Evolutionary conservation across 495 filamentous ascomycete genomes (phyloP).

Genomic region (Durotheca rogersii): DNA sequence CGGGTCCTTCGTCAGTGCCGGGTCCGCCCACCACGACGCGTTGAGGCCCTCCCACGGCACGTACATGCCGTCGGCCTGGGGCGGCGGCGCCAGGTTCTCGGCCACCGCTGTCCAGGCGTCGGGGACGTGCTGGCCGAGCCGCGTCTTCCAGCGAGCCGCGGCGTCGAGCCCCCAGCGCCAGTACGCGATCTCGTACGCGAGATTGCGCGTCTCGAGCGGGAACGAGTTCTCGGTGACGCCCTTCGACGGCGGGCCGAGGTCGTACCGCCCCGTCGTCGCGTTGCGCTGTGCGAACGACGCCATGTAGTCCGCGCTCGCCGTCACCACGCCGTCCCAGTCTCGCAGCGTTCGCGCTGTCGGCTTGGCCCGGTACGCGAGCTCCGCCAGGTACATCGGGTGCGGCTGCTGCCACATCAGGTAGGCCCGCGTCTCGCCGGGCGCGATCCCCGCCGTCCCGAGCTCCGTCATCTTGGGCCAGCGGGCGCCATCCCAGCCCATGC

Average conservation of each 20-base stretch:
- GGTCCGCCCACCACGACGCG: slow-evolving; percentile 39
- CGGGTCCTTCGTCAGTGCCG: slow-evolving; percentile 39
- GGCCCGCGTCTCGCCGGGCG: slow-evolving; percentile 46
- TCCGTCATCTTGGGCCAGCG: slow-evolving; percentile 52
- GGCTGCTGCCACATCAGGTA: slow-evolving; percentile 48
- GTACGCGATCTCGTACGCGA: slow-evolving; percentile 41
- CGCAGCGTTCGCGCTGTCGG: slow-evolving; percentile 33
- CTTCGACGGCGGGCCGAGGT: slow-evolving; percentile 46
- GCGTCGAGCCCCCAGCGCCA: slow-evolving; percentile 50
- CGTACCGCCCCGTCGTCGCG: slow-evolving; percentile 38
- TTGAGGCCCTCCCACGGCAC: slow-evolving; percentile 42
- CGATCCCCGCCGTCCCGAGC: slow-evolving; percentile 41
- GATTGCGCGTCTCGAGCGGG: slow-evolving; percentile 40
- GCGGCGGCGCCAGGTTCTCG: slow-evolving; percentile 40
- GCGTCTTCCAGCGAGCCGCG: slow-evolving; percentile 31
- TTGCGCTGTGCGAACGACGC: slow-evolving; percentile 43
- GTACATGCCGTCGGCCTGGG: slow-evolving; percentile 39
- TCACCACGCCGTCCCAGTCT: slow-evolving; percentile 42
- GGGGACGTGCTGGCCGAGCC: slow-evolving; percentile 37
- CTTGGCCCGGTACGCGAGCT: slow-evolving; percentile 40
- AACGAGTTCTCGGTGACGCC: slow-evolving; percentile 44
- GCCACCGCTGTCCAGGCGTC: slow-evolving; percentile 35
- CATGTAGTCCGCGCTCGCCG: slow-evolving; percentile 44
- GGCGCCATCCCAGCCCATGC: slow-evolving; percentile 47
- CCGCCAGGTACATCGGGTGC: slow-evolving; percentile 44